Conservation (phyloP, 495 filamentous ascomycete genomes). For the Annulohypoxylon maeteangense region DNA sequence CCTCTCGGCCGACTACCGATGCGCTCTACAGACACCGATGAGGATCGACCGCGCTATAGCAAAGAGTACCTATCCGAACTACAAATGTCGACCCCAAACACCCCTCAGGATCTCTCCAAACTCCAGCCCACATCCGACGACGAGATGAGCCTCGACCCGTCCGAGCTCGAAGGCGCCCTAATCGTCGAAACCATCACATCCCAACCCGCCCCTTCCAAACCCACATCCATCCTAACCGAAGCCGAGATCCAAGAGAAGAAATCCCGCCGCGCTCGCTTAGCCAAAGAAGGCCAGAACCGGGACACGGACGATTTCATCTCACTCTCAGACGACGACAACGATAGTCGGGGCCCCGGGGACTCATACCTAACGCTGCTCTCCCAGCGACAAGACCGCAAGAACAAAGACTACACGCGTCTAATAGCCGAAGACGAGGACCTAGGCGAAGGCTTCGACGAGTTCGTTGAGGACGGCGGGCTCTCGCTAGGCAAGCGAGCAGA, state of each 20-base stretch:
- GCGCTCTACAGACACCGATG: constrained; percentile 69
- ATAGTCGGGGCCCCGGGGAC: constrained; percentile 57
- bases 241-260: constrained; percentile 95
- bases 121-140: constrained; percentile 51
- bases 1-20: constrained; percentile 63
- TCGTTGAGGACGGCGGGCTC: constrained; percentile 83
- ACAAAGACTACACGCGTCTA: constrained; percentile 72
- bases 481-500: constrained; percentile 83
- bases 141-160: constrained; percentile 62
- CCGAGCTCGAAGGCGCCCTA: constrained; percentile 66
- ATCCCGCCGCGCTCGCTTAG: constrained; percentile 80
- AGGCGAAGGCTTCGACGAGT: constrained; percentile 95
- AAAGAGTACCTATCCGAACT: constrained; percentile 88
- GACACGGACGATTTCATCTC: constrained; percentile 77
- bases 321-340: constrained; percentile 68
- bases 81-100: constrained; percentile 81
- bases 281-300: constrained; percentile 56
- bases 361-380: constrained; percentile 56
- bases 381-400: constrained; percentile 55
- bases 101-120: constrained; percentile 68
- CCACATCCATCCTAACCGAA: constrained; percentile 74
- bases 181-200: constrained; percentile 65
- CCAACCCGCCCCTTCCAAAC: constrained; percentile 16
- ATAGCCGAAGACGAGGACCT: constrained; percentile 90
- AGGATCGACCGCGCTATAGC: constrained; percentile 81